These are phyloP conservation scores for Cucurbita argyrosperma DNA, from an alignment of 306 rosid genomes.

Conservation along the genomic window DNA sequence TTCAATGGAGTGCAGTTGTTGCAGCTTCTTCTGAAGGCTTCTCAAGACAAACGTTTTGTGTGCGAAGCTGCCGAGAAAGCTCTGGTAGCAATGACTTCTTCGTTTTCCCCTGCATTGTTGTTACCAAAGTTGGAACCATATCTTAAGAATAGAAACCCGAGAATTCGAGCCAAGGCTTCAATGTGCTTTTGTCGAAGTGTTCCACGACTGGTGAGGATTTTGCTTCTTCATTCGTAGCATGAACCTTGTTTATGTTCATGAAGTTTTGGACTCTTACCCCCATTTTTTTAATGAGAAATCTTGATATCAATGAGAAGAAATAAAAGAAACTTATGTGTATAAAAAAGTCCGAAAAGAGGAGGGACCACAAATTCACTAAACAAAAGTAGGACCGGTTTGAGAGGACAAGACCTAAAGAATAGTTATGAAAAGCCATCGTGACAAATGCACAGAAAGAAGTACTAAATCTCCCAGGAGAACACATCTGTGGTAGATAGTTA, in stretches of 20 bases:
- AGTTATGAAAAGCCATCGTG: neutral
- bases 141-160: slow-evolving; percentile 75
- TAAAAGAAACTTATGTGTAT: too few relatives aligned
- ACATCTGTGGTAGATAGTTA: too few relatives aligned
- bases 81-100: slow-evolving; percentile 65
- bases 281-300: neutral
- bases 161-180: slow-evolving; percentile 91
- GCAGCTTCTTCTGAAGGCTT: slow-evolving; percentile 96
- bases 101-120: slow-evolving; percentile 60
- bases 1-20: slow-evolving; percentile 45
- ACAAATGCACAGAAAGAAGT: neutral
- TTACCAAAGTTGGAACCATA: slow-evolving; percentile 80
- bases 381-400: neutral
- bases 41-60: slow-evolving; percentile 94
- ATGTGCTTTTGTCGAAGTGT: slow-evolving; percentile 82
- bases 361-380: neutral
- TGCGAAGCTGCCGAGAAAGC: slow-evolving; percentile 97
- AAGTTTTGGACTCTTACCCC: neutral
- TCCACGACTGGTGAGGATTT: slow-evolving; percentile 57
- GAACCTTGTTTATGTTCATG: neutral
- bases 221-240: slow-evolving; percentile 1
- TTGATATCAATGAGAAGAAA: neutral
- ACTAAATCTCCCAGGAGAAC: neutral
- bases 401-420: too few relatives aligned
- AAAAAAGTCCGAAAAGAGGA: neutral